Evolutionary conservation across 2,329 filamentous ascomycete species (phyloP).

Genomic region (Verticillium zaregamsianum): DNA sequence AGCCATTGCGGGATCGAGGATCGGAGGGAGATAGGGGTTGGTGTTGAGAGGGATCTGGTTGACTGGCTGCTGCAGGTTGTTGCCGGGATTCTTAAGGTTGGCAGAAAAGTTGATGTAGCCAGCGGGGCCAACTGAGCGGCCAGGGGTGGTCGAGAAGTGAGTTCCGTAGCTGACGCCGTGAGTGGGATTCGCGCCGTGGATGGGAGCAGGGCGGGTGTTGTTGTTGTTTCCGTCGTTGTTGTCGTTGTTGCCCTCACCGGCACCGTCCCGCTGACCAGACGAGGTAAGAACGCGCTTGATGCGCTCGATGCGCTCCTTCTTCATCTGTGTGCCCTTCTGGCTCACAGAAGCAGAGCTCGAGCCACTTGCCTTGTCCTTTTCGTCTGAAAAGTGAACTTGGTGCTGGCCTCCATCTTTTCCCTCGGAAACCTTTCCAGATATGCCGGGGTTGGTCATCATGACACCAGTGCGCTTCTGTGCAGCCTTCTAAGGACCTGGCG

Average conservation of each 20-base stretch:
- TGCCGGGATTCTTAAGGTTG: background rate
- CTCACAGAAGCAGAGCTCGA: background rate
- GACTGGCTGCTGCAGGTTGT: background rate
- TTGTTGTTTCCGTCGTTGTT: background rate
- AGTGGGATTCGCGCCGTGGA: background rate
- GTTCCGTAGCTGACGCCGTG: background rate
- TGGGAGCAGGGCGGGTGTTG: background rate
- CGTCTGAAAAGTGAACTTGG: background rate
- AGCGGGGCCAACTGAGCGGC: background rate
- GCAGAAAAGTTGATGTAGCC: background rate
- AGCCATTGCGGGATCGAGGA: slow-evolving; percentile 22
- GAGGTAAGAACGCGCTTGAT: background rate
- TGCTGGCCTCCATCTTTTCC: background rate
- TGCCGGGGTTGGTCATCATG: background rate
- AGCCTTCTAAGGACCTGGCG: background rate
- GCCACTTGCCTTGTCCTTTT: background rate
- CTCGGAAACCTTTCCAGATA: background rate
- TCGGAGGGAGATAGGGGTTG: background rate
- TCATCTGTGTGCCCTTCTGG: background rate
- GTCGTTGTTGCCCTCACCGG: background rate
- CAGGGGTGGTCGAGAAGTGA: background rate
- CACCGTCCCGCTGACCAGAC: background rate
- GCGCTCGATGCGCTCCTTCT: background rate
- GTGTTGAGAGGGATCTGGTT: background rate
- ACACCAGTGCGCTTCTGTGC: background rate